Percentiles rank a stretch among this genome's conserved stretches.
Conservation (phyloP, 2,329 filamentous ascomycete species). For the Calonectria pauciramosa region DNA sequence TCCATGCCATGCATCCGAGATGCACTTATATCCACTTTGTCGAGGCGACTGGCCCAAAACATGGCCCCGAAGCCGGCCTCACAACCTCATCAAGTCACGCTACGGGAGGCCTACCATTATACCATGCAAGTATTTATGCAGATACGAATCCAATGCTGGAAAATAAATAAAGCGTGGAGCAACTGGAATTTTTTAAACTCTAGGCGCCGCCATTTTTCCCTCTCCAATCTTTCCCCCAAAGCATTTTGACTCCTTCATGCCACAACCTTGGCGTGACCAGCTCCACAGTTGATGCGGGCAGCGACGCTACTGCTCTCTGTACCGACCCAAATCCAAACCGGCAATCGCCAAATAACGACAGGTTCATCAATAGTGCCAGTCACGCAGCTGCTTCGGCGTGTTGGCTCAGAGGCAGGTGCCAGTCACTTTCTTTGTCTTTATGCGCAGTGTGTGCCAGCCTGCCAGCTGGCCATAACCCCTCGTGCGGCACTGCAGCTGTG, state of each 20-base stretch:
- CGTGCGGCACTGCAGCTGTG: neutral
- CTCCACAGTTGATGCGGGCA: neutral
- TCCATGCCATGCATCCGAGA: neutral
- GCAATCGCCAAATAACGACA: neutral
- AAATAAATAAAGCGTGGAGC: neutral
- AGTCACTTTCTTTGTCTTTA: neutral
- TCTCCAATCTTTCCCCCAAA: neutral
- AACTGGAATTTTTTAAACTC: neutral
- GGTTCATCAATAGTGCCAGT: neutral
- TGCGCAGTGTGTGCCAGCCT: neutral
- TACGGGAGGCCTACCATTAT: neutral
- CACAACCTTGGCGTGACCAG: neutral
- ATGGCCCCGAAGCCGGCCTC: neutral
- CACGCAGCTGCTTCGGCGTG: neutral
- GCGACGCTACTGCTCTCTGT: neutral
- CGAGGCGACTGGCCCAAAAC: neutral
- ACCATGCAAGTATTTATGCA: neutral
- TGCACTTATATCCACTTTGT: neutral
- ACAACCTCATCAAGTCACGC: neutral
- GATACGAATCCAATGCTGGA: neutral
- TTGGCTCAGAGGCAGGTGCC: neutral
- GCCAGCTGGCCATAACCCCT: neutral
- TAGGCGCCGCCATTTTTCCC: no score
- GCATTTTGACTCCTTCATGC: neutral
- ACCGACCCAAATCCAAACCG: neutral